Conservation (phyloP, 305 asterid genomes). For the Euphrasia arctica region DNA sequence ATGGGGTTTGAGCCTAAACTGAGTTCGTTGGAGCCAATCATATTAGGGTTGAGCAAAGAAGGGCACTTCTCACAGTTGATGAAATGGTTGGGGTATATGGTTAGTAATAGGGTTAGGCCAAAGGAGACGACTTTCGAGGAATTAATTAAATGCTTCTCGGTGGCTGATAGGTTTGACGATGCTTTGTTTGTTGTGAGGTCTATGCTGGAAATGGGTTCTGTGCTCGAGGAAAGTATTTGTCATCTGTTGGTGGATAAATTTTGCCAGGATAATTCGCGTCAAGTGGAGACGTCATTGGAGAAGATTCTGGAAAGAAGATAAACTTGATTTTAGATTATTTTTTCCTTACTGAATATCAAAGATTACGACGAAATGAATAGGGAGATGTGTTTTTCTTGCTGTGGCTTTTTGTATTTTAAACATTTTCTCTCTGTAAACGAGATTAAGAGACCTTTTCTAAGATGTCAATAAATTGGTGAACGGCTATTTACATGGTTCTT, state of each 20-base stretch:
- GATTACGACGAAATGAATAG: conserved; percentile 25
- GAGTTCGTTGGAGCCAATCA: conserved; percentile 36
- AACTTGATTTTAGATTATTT: conserved; percentile 3
- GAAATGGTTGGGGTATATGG: conserved; percentile 44
- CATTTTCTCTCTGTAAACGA: not conserved
- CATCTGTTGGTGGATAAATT: conserved; percentile 41
- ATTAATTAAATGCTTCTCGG: conserved; percentile 38
- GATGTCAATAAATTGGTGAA: not conserved
- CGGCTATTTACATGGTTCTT: not conserved
- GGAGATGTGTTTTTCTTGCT: conserved; percentile 8
- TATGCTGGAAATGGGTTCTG: conserved; percentile 53
- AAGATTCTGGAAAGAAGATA: conserved; percentile 29
- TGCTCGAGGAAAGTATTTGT: conserved; percentile 30
- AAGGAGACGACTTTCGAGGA: conserved; percentile 44
- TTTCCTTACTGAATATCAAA: not conserved
- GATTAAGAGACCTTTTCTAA: conserved; percentile 1
- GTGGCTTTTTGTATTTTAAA: not conserved
- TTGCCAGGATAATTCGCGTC: conserved; percentile 34
- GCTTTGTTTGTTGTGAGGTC: conserved; percentile 41
- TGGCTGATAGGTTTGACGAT: conserved; percentile 39
- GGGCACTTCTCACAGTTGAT: conserved; percentile 42
- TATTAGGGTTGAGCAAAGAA: conserved; percentile 42
- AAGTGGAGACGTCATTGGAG: conserved; percentile 26
- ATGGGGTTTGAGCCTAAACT: conserved; percentile 41
- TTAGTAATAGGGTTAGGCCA: conserved; percentile 41